Evolutionary conservation across 371 early-diverging fungal genomes (phyloP).

Genomic region (Mortierella sp.): DNA sequence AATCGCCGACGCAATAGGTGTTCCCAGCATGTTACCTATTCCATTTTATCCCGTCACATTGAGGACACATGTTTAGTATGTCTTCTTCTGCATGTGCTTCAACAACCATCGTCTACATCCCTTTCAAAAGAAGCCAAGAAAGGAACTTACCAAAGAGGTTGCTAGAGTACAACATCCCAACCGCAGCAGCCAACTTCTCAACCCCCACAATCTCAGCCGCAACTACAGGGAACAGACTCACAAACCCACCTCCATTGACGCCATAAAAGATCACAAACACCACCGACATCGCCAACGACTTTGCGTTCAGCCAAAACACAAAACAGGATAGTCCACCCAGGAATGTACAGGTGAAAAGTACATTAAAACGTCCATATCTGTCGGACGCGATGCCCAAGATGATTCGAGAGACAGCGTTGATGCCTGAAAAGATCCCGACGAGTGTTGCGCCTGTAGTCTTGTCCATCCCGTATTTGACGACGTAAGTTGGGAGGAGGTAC

Average conservation of each 20-base stretch:
- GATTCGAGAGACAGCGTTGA: constrained; percentile 62
- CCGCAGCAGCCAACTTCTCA: constrained; percentile 61
- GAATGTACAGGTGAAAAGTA: constrained; percentile 17
- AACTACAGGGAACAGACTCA: constrained; percentile 63
- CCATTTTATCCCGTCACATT: neutral
- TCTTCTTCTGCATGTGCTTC: neutral
- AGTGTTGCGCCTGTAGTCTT: constrained; percentile 30
- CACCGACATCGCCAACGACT: constrained; percentile 10
- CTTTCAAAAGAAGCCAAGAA: neutral
- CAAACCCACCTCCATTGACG: constrained; percentile 62
- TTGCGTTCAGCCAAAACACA: constrained; percentile 26
- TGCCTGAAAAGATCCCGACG: constrained; percentile 60
- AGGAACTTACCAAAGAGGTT: constrained; percentile 51
- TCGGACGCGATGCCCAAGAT: constrained; percentile 60
- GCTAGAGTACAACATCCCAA: constrained; percentile 64
- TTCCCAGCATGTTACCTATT: constrained; percentile 52
- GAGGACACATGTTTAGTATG: neutral
- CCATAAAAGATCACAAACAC: constrained; percentile 60
- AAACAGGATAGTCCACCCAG: constrained; percentile 17
- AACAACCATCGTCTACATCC: neutral
- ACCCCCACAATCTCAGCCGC: constrained; percentile 64
- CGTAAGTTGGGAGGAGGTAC: constrained; percentile 49
- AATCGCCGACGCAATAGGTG: constrained; percentile 58
- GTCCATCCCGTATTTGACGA: constrained; percentile 26
- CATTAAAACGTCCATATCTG: constrained; percentile 23